phyloP scores from a whole-genome alignment of 495 filamentous ascomycete species.

The Trichoderma gamsii region DNA sequence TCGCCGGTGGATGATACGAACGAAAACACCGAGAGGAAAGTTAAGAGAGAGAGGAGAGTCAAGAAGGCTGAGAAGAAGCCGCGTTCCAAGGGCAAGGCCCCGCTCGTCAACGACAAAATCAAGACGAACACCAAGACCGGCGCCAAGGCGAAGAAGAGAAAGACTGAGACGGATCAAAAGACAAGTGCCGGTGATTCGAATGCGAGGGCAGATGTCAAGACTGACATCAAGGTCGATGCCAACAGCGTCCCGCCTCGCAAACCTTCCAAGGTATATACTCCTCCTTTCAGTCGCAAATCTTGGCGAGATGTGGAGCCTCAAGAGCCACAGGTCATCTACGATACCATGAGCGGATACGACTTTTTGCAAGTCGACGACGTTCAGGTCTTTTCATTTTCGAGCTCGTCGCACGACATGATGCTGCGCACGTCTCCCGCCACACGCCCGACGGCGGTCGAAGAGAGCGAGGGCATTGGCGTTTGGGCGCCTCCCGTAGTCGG shows the following conservation, averaged over 20 bases:
- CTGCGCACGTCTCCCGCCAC: neutral
- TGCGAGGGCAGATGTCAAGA: constrained; percentile 1
- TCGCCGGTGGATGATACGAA: neutral
- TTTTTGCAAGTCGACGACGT: constrained; percentile 1
- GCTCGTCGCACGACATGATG: neutral
- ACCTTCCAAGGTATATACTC: constrained; percentile 8
- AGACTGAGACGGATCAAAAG: neutral
- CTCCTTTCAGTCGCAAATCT: constrained; percentile 4
- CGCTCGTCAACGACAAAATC: neutral
- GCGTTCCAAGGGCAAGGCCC: neutral
- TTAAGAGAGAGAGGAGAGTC: neutral
- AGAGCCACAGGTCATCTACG: constrained; percentile 12
- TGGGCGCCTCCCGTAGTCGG: constrained; percentile 3
- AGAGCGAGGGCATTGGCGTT: constrained; percentile 1
- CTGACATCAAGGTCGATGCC: neutral
- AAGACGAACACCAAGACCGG: neutral
- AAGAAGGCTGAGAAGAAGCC: neutral
- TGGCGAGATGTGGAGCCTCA: constrained; percentile 6
- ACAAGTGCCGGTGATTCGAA: neutral
- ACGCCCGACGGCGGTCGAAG: neutral
- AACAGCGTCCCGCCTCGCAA: constrained; percentile 4
- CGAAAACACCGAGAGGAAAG: neutral
- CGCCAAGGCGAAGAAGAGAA: neutral
- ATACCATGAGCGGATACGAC: constrained; percentile 3
- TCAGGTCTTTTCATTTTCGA: neutral